These are phyloP conservation scores for peach (Prunus persica) DNA, from an alignment of 306 rosid genomes.

Conservation along the genomic window Prunus_persica_NCBIv2 NC_034014.1:23692501-23693000, in stretches of 20 bases:
- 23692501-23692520: conserved; percentile 22
- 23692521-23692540: conserved; percentile 37
- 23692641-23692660: conserved; percentile 8
- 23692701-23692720: conserved; percentile 15
- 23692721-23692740: conserved; percentile 3
- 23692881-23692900: no score
- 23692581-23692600: neutral
- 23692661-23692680: neutral
- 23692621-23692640: conserved; percentile 23
- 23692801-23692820: conserved; percentile 1
- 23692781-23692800: neutral
- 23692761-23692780: neutral
- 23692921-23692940: no score
- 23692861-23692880: no score
- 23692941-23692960: no score
- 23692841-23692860: no score
- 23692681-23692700: neutral
- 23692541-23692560: conserved; percentile 34
- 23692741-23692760: conserved; percentile 4
- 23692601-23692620: conserved; percentile 15
- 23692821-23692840: no score
- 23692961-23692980: no score
- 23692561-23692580: neutral
- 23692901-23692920: no score
- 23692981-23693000: no score